These are phyloP conservation scores for Nakataea oryzae DNA, from an alignment of 2,329 filamentous ascomycete genomes.

Conservation along the genomic window DNA sequence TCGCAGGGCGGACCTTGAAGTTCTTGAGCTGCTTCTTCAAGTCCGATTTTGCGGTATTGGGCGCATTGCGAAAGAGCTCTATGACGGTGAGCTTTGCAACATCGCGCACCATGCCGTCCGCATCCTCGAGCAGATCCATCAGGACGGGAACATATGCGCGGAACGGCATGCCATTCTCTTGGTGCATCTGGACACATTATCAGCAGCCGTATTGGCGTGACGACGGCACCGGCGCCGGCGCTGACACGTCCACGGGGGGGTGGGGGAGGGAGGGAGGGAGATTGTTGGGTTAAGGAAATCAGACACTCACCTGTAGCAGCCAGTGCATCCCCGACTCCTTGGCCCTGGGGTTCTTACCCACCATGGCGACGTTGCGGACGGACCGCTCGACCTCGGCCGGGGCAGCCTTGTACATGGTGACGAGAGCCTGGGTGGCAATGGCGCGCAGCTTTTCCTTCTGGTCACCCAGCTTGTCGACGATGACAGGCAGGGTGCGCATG, in stretches of 20 bases:
- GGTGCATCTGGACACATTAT: constrained; percentile 56
- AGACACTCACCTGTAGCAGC: constrained; percentile 60
- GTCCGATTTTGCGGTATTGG: constrained; percentile 76
- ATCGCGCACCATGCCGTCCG: constrained; percentile 79
- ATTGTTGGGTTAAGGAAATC: neutral
- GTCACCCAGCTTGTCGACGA: constrained; percentile 81
- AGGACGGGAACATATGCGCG: constrained; percentile 71
- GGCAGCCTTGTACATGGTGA: constrained; percentile 63
- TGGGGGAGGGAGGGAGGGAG: constrained; percentile 3
- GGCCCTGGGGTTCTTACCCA: constrained; percentile 69
- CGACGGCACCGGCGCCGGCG: constrained; percentile 8
- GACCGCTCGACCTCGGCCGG: constrained; percentile 68
- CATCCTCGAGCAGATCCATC: constrained; percentile 82
- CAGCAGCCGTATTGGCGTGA: constrained; percentile 12
- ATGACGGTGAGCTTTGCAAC: constrained; percentile 74
- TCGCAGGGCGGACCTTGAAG: constrained; percentile 78
- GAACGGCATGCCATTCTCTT: constrained; percentile 69
- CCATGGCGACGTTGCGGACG: constrained; percentile 68
- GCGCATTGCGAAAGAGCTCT: constrained; percentile 74
- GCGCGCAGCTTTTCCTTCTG: constrained; percentile 74
- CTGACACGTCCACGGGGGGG: neutral
- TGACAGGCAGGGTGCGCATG: constrained; percentile 58
- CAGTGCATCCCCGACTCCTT: constrained; percentile 81
- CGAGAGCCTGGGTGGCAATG: constrained; percentile 64
- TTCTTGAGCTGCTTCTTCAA: constrained; percentile 77